phyloP scores from a whole-genome alignment of 495 filamentous ascomycete genomes.

The Aspergillus coremiiformis region DNA sequence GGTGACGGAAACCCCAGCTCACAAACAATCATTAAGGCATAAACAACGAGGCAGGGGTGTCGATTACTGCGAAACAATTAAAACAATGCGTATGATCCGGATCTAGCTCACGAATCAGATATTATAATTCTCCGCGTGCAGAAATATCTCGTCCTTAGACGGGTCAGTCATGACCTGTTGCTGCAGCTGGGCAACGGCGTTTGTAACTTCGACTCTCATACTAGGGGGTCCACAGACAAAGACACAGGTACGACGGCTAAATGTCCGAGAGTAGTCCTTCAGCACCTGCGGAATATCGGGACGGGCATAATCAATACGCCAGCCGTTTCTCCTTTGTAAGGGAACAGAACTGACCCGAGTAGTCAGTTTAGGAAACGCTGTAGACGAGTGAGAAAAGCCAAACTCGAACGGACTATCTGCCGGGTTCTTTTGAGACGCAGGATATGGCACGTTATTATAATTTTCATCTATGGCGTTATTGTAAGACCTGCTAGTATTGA shows the following conservation, averaged over 20 bases:
- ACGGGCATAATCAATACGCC: conserved; percentile 88
- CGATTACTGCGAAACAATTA: no score
- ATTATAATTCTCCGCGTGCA: conserved; percentile 94
- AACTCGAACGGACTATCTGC: conserved; percentile 26
- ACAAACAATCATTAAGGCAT: conserved; percentile 1
- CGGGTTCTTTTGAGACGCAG: conserved; percentile 3
- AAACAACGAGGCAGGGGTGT: neutral
- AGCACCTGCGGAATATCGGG: conserved; percentile 82
- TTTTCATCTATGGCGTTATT: neutral
- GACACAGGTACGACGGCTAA: conserved; percentile 79
- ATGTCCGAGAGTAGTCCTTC: conserved; percentile 65
- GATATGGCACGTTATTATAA: neutral
- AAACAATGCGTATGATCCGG: no score
- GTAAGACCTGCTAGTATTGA: conserved; percentile 15
- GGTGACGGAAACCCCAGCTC: neutral
- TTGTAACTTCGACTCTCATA: conserved; percentile 82
- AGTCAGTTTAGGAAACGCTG: conserved; percentile 25
- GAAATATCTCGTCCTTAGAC: conserved; percentile 78
- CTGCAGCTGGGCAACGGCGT: conserved; percentile 76
- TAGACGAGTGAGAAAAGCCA: conserved; percentile 17
- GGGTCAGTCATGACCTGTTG: conserved; percentile 69
- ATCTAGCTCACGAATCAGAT: conserved; percentile 41
- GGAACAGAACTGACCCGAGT: conserved; percentile 79
- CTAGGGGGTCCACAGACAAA: conserved; percentile 86
- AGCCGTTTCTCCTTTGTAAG: conserved; percentile 65